Evolutionary conservation across 2,329 filamentous ascomycete species (phyloP), one percentile per base, ranked within the genome.

Genomic region (Coleophoma eucalyptorum): DNA sequence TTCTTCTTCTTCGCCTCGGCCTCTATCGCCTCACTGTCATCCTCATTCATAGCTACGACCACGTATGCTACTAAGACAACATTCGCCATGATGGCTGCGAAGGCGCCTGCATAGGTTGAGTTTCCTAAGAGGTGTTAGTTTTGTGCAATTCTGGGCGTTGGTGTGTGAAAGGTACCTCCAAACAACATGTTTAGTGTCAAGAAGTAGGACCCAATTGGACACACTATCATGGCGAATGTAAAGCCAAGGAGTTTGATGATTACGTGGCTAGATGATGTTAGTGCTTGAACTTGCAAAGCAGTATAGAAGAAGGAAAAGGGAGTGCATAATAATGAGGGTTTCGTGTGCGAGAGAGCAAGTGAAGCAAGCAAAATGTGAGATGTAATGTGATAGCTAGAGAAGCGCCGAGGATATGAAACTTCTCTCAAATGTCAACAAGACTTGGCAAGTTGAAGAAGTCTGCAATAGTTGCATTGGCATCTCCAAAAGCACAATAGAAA

Each of bases 161-260:
- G 13, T 42, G 31, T 16, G 37, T 31, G 42, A 18, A 19, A 64
- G 73, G 50, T 72, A 92, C 93, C 92, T 60, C 77, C 75, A 71
- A 96, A 97, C 26, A 97, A 61, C 1, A 76, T 79, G 64, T 92
- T 80, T 26, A 96, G 78, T 0, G 89, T 88, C 43, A 88, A 63
- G 68, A 95, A 99, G 71, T 97, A 99, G 40, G 88, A 90, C 38
- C 89, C 86, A 60, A 99, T 90, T 13, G 94, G 94, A 18, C 89
- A 71, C 15, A 87, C 80, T 53, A 97, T 80, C 93, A 99, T 97
- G 65, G 91, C 92, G 37, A 92, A 75, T 0, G 92, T 96, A 72
- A 97, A 97, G 56, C 81, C 85, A 15, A 97, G 78, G 18, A 99
- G 83, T 73, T 97, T 99, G 65, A 86, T 73, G 57, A 99, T 94